These are phyloP conservation scores for Juncus effusus DNA, from an alignment of 176 grass and related monocot species.

Conservation along the genomic window DNA sequence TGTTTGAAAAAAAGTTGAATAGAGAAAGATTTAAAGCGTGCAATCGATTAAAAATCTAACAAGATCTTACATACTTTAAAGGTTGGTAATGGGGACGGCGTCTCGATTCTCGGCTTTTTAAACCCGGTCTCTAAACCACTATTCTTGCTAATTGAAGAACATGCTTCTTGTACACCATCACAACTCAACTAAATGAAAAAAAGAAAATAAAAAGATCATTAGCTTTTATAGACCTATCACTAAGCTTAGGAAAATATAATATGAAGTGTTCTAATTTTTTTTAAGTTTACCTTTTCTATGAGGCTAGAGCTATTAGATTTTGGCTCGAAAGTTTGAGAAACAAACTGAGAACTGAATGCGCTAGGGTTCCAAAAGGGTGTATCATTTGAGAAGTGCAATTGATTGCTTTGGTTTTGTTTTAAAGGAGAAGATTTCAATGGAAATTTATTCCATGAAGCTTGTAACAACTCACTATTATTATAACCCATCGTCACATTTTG, in stretches of 20 bases:
- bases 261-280: too few species aligned
- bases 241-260: neutral
- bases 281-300: slow-evolving; percentile 25
- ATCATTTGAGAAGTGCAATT: slow-evolving; percentile 37
- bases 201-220: slow-evolving; percentile 18
- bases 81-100: slow-evolving; percentile 56
- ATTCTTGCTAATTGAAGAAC: slow-evolving; percentile 46
- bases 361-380: slow-evolving; percentile 32
- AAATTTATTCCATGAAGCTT: slow-evolving; percentile 35
- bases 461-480: slow-evolving; percentile 19
- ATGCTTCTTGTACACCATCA: slow-evolving; percentile 29
- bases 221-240: neutral
- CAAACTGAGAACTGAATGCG: slow-evolving; percentile 15
- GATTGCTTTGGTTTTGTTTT: slow-evolving; percentile 33
- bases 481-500: neutral
- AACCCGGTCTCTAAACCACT: slow-evolving; percentile 24
- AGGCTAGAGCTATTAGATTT: slow-evolving; percentile 30
- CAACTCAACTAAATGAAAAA: slow-evolving; percentile 28
- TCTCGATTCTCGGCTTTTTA: slow-evolving; percentile 55
- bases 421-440: slow-evolving; percentile 26
- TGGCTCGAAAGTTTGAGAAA: slow-evolving; percentile 14
- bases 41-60: slow-evolving; percentile 16
- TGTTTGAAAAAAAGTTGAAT: neutral
- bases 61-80: slow-evolving; percentile 57
- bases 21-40: neutral